Evolutionary conservation across 768 basidiomycete genomes (phyloP), one percentile per base, ranked within the genome.

Genomic region (Agrocybe pediades): DNA sequence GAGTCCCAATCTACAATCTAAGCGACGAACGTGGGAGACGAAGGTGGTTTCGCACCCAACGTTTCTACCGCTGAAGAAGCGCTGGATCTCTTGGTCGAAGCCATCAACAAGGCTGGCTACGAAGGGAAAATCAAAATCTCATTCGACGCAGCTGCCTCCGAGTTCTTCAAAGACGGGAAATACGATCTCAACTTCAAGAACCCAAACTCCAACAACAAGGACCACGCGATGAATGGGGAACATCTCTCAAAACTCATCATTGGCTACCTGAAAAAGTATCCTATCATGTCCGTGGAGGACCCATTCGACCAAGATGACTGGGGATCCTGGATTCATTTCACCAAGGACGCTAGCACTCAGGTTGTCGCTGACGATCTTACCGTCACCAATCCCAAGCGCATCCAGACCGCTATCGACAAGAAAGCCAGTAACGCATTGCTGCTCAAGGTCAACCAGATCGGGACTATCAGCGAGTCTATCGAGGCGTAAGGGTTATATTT

Each of bases 171-270:
- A 20, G 48, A 53, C 36, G 51, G 51, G 23, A 57, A 57, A 26
- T 57, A 57, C 30, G 48, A 57, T 47, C 56, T 57, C 21, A 48
- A 57, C 16, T 57, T 57, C 51, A 57, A 57, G 30, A 49, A 40
- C 15, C 30, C 33, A 13, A 45, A 53, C 9, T 30, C 55, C 16
- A 47, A 57, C 17, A 27, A 41, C 20, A 49, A 47, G 15, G 39
- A 45, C 19, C 15, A 42, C 4, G 8, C 7, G 6, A 20, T 57
- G 7, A 39, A 41, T 1, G 47, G 47, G 7, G 15, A 17, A 8
- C 46, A 57, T 41, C 47, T 57, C 16, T 33, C 42, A 11, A 19
- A 53, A 11, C 17, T 53, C 2, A 49, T 53, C 24, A 20, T 53
- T 19, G 24, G 41, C 19, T 43, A 48, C 9, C 42, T 57, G 16